These are phyloP conservation scores for Alternaria dauci DNA, from an alignment of 2,329 filamentous ascomycete genomes.

Conservation along the genomic window DNA sequence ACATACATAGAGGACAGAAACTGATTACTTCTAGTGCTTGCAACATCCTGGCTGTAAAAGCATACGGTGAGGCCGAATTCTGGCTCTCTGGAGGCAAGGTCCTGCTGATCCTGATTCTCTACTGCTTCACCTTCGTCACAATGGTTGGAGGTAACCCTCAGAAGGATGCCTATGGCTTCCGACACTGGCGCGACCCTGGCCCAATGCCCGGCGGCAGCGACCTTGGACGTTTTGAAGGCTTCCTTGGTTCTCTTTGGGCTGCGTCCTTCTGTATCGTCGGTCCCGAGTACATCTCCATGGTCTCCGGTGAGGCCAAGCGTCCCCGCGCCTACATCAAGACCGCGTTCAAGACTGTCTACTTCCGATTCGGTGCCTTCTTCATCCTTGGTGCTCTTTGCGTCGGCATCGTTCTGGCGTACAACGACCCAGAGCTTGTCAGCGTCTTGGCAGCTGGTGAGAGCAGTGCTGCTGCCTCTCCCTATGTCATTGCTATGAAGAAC, in stretches of 20 bases:
- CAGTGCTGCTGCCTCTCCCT: constrained; percentile 66
- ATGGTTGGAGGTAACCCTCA: constrained; percentile 57
- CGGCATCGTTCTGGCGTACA: constrained; percentile 64
- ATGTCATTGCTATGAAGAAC: constrained; percentile 69
- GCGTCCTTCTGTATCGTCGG: constrained; percentile 59
- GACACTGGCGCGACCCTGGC: constrained; percentile 54
- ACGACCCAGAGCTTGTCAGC: constrained; percentile 75
- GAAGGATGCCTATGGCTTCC: constrained; percentile 55
- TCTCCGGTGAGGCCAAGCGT: constrained; percentile 57
- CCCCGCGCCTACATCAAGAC: constrained; percentile 58
- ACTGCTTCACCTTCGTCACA: constrained; percentile 58
- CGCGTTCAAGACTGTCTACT: constrained; percentile 60
- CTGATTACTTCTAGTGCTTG: constrained; percentile 51
- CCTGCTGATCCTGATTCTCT: constrained; percentile 56
- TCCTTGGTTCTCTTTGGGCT: constrained; percentile 51
- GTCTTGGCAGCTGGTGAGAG: constrained; percentile 41
- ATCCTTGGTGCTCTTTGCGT: constrained; percentile 56
- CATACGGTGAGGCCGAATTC: constrained; percentile 57
- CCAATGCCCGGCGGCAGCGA: constrained; percentile 37
- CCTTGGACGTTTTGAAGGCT: constrained; percentile 48
- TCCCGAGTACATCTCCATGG: constrained; percentile 60
- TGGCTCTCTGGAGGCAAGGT: constrained; percentile 58
- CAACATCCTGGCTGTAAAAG: constrained; percentile 57
- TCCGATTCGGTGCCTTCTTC: constrained; percentile 58
- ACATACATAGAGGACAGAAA: neutral